A percentile compares a stretch with the other conserved stretches of the same genome.
Conservation (phyloP, 352 stramenopile species). For the Globisporangium takayamanum region DNA sequence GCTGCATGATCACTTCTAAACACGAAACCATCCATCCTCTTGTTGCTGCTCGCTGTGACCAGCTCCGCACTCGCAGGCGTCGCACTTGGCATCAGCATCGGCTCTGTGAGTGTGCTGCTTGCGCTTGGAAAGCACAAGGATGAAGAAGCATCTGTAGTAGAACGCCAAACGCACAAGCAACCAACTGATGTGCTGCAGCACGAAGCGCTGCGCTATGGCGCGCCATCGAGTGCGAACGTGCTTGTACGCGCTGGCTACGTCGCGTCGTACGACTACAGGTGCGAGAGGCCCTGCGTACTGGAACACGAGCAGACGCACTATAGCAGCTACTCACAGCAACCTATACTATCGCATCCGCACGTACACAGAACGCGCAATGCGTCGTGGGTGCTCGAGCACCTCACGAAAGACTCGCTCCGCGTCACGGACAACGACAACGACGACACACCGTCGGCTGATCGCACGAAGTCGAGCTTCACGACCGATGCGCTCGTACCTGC, state of each 20-base stretch:
- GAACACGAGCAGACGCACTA: too few relatives aligned
- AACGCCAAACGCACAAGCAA: not conserved
- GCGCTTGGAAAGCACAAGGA: slow-evolving; percentile 28
- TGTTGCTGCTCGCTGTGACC: not conserved
- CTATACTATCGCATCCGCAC: not conserved
- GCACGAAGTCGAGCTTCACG: slow-evolving; percentile 83
- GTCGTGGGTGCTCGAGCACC: slow-evolving; percentile 80
- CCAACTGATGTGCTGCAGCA: slow-evolving; percentile 21
- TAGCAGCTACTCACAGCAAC: not conserved
- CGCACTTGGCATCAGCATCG: slow-evolving; percentile 46
- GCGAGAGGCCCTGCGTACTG: not conserved
- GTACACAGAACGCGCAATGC: slow-evolving; percentile 64
- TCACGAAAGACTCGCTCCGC: slow-evolving; percentile 68
- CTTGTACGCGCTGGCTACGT: slow-evolving; percentile 75
- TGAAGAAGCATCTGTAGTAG: not conserved
- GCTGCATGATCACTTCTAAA: not conserved
- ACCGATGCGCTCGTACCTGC: slow-evolving; percentile 67
- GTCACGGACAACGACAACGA: slow-evolving; percentile 22
- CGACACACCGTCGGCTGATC: slow-evolving; percentile 40
- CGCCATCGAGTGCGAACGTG: slow-evolving; percentile 60
- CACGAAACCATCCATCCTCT: not conserved
- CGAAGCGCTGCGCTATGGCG: slow-evolving; percentile 67
- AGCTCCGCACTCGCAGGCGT: slow-evolving; percentile 39
- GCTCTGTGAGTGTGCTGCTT: slow-evolving; percentile 34
- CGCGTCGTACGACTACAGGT: slow-evolving; percentile 83